Evolutionary conservation across 1,284 basidiomycete species (phyloP), one percentile per base, ranked within the genome.

Genomic region (Coriolopsis trogii): DNA sequence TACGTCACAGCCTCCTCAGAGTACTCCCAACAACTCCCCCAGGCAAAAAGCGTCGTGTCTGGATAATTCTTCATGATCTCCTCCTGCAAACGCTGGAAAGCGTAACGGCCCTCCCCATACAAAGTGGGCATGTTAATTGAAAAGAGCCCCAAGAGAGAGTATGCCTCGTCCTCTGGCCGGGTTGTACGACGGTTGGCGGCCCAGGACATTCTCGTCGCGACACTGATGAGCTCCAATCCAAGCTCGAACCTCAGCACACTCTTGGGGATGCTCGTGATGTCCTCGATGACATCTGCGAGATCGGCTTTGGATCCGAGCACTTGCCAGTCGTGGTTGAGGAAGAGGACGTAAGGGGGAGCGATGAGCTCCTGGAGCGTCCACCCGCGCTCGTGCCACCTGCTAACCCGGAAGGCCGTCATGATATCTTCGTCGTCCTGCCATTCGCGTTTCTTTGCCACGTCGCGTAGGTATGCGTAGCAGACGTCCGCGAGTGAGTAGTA

Each of bases 351-450:
- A 1, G n/a, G 36, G 12, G 45, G 37, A 16, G 45, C 45, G 28
- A 46, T 28, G 29, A 46, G 45, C 18, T 46, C 45, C 28, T 46
- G 45, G 21, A 46, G 37, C 15, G 45, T 46, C 45, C 45, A 46
- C 13, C 18, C 29, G 16, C 45, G 36, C 13, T 13, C 4, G 21
- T 39, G 28, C 45, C 45, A 46, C 6, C 16, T 26, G 18, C 26
- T 25, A 8, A 18, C 8, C 13, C 28, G 18, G 28, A 46, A 46
- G 23, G 6, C 25, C 12, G 21, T 25, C 3, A 23, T 16, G 39
- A n/a, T 15, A 13, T 26, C 2, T 8, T 23, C 20, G 38, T 26
- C 31, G 6, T 18, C 21, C 23, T 25, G 23, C 8, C 23, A 9
- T 12, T 3, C 15, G 37, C 37, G n/a, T 16, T 34, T 18, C 4